Evolutionary conservation across 257 asterid genomes (phyloP), one percentile per base, ranked within the genome.

Genomic region (Plectranthus barbatus): DNA sequence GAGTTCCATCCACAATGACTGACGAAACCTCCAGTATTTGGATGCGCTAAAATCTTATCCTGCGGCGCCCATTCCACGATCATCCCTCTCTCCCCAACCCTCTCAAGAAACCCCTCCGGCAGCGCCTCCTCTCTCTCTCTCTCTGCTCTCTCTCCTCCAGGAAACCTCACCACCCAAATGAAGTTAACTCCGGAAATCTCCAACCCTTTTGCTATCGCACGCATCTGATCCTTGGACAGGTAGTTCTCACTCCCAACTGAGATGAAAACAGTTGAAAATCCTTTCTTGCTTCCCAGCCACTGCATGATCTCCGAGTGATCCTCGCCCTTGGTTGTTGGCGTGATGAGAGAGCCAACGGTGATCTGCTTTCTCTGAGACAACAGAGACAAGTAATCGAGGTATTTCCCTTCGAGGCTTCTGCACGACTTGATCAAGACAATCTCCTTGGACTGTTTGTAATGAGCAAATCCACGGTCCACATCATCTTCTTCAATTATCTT

Each of bases 1-100:
- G 86, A 77, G 57, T 55, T 77, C 79, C 71, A 53, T 3, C 86
- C 86, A 59, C 86, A 80, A 26, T 80, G 86, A 20, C 81, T 74
- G 68, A 74, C 45, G 33, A 80, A 80, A 18, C 58, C 86, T 0
- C 83, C 86, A 1, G 29, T 49, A 47, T 68, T 80, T 1, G 67
- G 29, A 58, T 80, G 79, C 8, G 24, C 67, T 41, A 80, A 52
- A 20, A 80, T 80, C 14, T 39, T 26, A 1, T 60, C 33, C 62
- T 81, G 82, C 8, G 87, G 80, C 0, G 84, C 84, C 86, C 86
- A 81, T 18, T 70, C 51, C 23, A 73, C 51, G n/a, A 81, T 57
- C 34, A 70, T 2, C 1, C 82, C 82, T 6, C 76, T 73, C 8
- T 60, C 74, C 63, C 64, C 41, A 12, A 67, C 72, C 59, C 76